Percentiles rank a stretch among this genome's conserved stretches.
These are phyloP conservation scores for Yarrowia osloensis DNA, from an alignment of 805 yeast species.

Conservation along the genomic window DNA sequence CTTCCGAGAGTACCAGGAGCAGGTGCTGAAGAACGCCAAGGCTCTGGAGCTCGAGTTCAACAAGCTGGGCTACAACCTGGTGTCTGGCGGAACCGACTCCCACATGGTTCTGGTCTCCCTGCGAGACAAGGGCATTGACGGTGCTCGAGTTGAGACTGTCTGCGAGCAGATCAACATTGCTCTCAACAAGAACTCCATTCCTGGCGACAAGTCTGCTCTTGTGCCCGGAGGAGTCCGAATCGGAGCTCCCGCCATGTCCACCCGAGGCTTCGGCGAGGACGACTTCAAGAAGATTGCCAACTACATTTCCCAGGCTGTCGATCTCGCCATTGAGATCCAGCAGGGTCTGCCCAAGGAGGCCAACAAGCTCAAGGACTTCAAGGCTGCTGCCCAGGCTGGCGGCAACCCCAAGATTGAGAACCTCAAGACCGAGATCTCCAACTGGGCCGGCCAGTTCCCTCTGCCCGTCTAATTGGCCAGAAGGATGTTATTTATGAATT, in stretches of 20 bases:
- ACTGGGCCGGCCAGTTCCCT: conserved; percentile 70
- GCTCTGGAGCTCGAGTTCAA: conserved; percentile 75
- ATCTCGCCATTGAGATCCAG: conserved; percentile 75
- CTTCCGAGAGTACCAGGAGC: conserved; percentile 84
- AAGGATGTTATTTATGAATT: conserved; percentile 15
- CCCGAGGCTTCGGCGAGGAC: conserved; percentile 89
- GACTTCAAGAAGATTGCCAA: conserved; percentile 80
- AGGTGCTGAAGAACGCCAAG: conserved; percentile 86
- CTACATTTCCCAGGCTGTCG: conserved; percentile 78
- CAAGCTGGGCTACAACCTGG: conserved; percentile 73
- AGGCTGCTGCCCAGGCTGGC: conserved; percentile 65
- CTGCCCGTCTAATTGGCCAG: conserved; percentile 42
- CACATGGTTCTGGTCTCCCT: conserved; percentile 92
- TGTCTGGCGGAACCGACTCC: conserved; percentile 94
- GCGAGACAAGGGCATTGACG: conserved; percentile 88
- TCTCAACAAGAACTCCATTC: conserved; percentile 94
- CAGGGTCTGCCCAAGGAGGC: conserved; percentile 83
- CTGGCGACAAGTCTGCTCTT: conserved; percentile 95
- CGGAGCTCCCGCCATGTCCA: conserved; percentile 98
- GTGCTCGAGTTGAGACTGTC: conserved; percentile 95
- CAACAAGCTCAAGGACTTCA: conserved; percentile 94
- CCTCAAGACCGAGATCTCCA: conserved; percentile 74
- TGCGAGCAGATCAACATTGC: conserved; percentile 95
- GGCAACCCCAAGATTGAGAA: conserved; percentile 68
- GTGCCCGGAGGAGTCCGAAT: conserved; percentile 97